phyloP scores from a whole-genome alignment of 495 filamentous ascomycete species.

The Platismatia glauca region DNA sequence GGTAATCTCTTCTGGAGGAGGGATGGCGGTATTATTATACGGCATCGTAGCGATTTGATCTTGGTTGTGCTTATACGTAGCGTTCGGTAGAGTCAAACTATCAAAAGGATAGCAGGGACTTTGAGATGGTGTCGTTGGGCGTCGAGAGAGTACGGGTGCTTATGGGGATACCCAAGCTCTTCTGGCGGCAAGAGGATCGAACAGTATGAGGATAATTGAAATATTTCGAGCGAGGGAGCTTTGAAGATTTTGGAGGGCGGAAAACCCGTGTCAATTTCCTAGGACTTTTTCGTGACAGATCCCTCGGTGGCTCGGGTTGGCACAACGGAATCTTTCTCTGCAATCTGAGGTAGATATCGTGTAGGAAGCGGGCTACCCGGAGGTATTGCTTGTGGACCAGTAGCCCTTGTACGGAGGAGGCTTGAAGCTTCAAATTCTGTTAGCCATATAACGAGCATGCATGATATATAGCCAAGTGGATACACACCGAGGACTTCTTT shows the following conservation, averaged over 20 bases:
- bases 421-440: background rate
- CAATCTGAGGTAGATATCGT: background rate
- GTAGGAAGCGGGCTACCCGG: background rate
- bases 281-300: background rate
- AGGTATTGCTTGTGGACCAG: background rate
- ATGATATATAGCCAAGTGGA: background rate
- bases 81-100: background rate
- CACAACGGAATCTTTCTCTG: background rate
- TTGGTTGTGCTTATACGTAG: background rate
- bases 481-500: background rate
- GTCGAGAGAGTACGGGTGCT: background rate
- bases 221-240: background rate
- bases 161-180: background rate
- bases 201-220: background rate
- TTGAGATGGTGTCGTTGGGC: background rate
- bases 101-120: background rate
- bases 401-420: background rate
- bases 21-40: constrained; percentile 79
- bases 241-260: background rate
- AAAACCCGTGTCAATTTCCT: background rate
- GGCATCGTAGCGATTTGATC: constrained; percentile 50
- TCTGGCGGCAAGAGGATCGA: background rate
- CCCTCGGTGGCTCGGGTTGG: background rate
- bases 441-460: background rate
- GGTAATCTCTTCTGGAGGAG: constrained; percentile 69